Percentiles rank a stretch among this genome's conserved stretches.
These are phyloP conservation scores for Neophaeococcomyces aloes DNA, from an alignment of 2,329 filamentous ascomycete genomes.

Conservation along the genomic window DNA sequence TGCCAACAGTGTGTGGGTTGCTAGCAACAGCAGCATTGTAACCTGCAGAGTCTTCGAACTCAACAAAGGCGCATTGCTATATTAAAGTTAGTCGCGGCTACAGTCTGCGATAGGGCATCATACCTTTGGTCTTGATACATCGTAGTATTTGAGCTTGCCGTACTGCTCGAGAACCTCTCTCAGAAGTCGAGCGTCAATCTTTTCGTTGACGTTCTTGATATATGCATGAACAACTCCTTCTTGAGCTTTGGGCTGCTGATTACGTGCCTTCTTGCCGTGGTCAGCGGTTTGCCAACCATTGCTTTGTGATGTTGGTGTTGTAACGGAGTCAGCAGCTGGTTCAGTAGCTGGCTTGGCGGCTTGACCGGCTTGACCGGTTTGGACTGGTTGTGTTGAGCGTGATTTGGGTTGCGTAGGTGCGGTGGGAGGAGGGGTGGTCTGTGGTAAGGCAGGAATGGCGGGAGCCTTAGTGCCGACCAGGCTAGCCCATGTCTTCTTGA, in stretches of 20 bases:
- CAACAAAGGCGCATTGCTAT: slow-evolving; percentile 93
- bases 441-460: slow-evolving; percentile 28
- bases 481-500: slow-evolving; percentile 53
- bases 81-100: slow-evolving; percentile 12
- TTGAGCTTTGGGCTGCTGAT: slow-evolving; percentile 54
- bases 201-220: slow-evolving; percentile 90
- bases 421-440: slow-evolving; percentile 25
- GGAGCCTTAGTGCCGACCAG: slow-evolving; percentile 40
- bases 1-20: slow-evolving; percentile 77
- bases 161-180: slow-evolving; percentile 60
- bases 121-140: slow-evolving; percentile 66
- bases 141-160: slow-evolving; percentile 53
- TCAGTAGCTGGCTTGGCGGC: slow-evolving; percentile 25
- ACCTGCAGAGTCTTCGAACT: slow-evolving; percentile 70
- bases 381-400: slow-evolving; percentile 24
- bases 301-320: slow-evolving; percentile 39
- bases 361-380: slow-evolving; percentile 28
- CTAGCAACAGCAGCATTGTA: slow-evolving; percentile 73
- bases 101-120: slow-evolving; percentile 18
- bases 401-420: slow-evolving; percentile 23
- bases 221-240: slow-evolving; percentile 75
- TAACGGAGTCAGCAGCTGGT: slow-evolving; percentile 29
- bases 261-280: slow-evolving; percentile 73
- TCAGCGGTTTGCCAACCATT: slow-evolving; percentile 79
- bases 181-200: slow-evolving; percentile 65